Conservation (phyloP, 1,284 basidiomycete genomes). For the Tetrapyrgos nigripes region DNA sequence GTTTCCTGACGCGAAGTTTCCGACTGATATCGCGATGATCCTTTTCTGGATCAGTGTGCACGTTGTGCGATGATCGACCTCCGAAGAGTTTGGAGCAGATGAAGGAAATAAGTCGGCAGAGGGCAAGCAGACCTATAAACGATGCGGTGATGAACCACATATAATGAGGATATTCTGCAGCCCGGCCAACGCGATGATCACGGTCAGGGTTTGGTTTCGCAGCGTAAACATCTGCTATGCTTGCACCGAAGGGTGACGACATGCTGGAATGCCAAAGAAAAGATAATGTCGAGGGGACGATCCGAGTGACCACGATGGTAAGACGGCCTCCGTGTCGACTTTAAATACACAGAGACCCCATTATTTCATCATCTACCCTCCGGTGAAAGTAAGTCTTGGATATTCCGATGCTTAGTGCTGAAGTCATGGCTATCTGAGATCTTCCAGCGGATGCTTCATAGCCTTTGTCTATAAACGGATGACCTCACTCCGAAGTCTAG, state of each 20-base stretch:
- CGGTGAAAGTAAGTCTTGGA: neutral
- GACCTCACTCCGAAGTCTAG: no score
- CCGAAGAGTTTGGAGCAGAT: constrained; percentile 31
- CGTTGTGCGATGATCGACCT: neutral
- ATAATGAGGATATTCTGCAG: constrained; percentile 36
- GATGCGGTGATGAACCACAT: constrained; percentile 45
- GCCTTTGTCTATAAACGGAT: no score
- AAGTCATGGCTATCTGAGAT: no score
- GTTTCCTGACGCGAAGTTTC: constrained; percentile 27
- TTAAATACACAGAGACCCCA: neutral
- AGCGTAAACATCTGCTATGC: neutral
- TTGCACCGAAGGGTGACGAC: neutral
- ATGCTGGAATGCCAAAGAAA: neutral
- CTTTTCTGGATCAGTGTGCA: constrained; percentile 30
- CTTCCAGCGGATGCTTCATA: no score
- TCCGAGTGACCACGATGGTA: no score
- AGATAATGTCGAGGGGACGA: neutral
- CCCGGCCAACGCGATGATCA: constrained; percentile 10
- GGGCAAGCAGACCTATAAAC: constrained; percentile 40
- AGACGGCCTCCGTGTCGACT: neutral
- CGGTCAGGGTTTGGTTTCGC: constrained; percentile 2
- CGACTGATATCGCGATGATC: constrained; percentile 7
- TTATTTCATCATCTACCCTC: neutral
- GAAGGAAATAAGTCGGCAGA: constrained; percentile 35
- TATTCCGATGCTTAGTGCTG: no score